Evolutionary conservation across 1,284 basidiomycete species (phyloP).

Genomic region (Sanguinoderma infundibulare): DNA sequence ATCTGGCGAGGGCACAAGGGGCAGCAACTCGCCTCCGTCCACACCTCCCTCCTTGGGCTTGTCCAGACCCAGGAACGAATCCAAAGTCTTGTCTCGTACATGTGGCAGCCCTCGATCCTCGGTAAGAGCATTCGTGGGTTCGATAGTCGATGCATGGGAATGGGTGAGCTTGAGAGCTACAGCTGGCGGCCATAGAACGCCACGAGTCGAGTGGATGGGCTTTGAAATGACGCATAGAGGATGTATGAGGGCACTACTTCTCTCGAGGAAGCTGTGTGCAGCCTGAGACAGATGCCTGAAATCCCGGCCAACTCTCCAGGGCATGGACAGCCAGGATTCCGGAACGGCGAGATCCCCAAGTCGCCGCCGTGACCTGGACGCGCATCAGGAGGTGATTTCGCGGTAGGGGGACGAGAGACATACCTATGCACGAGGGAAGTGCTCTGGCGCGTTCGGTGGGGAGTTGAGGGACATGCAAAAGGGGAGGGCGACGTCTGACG

Average conservation of each 20-base stretch:
- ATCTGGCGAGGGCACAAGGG: constrained; percentile 11
- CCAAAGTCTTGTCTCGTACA: neutral
- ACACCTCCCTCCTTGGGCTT: constrained; percentile 2
- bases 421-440: constrained; percentile 25
- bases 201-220: constrained; percentile 23
- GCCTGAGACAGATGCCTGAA: constrained; percentile 56
- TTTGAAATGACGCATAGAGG: constrained; percentile 23
- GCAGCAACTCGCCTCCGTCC: neutral
- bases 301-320: constrained; percentile 60
- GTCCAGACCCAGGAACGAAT: constrained; percentile 8
- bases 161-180: constrained; percentile 23
- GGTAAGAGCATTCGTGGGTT: neutral
- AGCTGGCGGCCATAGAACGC: constrained; percentile 24
- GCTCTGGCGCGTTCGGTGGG: constrained; percentile 20
- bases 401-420: neutral
- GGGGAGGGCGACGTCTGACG: constrained; percentile 11
- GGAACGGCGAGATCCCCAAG: constrained; percentile 39
- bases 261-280: constrained; percentile 31
- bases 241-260: constrained; percentile 13
- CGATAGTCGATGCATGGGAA: constrained; percentile 10
- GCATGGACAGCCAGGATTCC: constrained; percentile 69
- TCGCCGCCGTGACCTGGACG: constrained; percentile 29
- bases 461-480: constrained; percentile 24
- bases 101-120: neutral
- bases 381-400: neutral